Base-by-base conservation (phyloP, 2,329 filamentous ascomycete species). In the Penicillium hesseltinei region DNA sequence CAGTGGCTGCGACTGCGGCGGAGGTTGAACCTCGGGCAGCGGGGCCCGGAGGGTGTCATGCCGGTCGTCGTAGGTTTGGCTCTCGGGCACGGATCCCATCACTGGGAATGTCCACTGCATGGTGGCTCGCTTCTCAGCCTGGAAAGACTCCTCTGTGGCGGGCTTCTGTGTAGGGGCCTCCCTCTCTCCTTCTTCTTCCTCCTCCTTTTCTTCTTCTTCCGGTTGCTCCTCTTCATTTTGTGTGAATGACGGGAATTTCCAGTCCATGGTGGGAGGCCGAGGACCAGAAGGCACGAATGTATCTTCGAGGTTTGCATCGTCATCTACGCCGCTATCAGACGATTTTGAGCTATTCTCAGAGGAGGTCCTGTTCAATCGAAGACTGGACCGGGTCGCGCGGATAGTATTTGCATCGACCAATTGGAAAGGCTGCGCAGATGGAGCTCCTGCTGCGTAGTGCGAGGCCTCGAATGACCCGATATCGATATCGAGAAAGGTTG, bases 61-160 rank as follows among this genome's bases (percentile, higher is more conserved):
- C n/a, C 65, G 69, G 38, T 66, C 69, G 17, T 60, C 47, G 13
- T 66, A 38, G 35, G 35, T 17, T 31, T 54, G 13, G 42, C 57
- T 64, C 4, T 46, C 58, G 19, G 57, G 45, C 25, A 67, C 50
- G 2, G 69, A 53, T 7, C 59, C 71, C 71, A 76, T 77, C 4
- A 75, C 69, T 8, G 81, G 80, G 59, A 84, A 84, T 13, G 78
- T 82, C 82, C 82, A 85, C 35, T 83, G 80, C 71, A 79, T 80
- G 5, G 75, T 77, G 17, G 75, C 75, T 7, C 75, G 71, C 48
- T 74, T 76, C 15, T 67, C 76, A 2, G 62, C 60, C 21, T 61
- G 62, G 25, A 70, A 67, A 7, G 56, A 36, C 35, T 68, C 64
- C 10, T 66, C 68, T 33, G 66, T 59, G 17, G 43, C 53, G 19